Evolutionary conservation across 257 asterid genomes (phyloP), one percentile per base, ranked within the genome.

Genomic region (Verbena officinalis): DNA sequence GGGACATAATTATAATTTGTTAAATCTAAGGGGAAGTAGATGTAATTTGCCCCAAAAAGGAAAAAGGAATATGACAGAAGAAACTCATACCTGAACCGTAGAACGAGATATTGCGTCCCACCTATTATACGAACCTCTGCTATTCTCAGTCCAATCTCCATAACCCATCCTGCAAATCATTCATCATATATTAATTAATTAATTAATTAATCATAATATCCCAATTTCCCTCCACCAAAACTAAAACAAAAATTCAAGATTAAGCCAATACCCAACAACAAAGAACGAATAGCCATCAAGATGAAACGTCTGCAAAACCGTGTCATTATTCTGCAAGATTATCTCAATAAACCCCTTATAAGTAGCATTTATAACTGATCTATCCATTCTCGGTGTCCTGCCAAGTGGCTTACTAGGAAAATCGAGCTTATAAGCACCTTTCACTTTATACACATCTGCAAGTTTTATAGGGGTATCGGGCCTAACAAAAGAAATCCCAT

Each of bases 91-190:
- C 95, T 91, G 98, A 20, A 75, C 80, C 2, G 94, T 88, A 30
- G 88, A 79, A 14, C 98, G 96, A 54, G 85, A 77, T 80, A 88
- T 86, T 48, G 95, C 96, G 72, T 88, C 96, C 96, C 95, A 89
- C 62, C 67, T 72, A 65, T 89, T 87, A 80, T 89, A 89, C 11
- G 87, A 68, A n/a, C 91, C 89, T 77, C 95, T 78, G 57, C 60
- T 86, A 79, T 78, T 74, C 67, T 84, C 96, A 3, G 91, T 81
- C 98, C 98, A 91, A 34, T 82, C 84, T 21, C 98, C 98, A 67
- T 51, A 65, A 23, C 86, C 96, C 95, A 90, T 81, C 80, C 97
- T 90, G 78, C 62, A 74, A 5, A 33, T 17, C 39, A 72, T 63
- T 24, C 20, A 4, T 7, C 52, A 6, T 8, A 2, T 46, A 33